Evolutionary conservation across 768 basidiomycete species (phyloP).

Genomic region (Macrolepiota fuliginosa): DNA sequence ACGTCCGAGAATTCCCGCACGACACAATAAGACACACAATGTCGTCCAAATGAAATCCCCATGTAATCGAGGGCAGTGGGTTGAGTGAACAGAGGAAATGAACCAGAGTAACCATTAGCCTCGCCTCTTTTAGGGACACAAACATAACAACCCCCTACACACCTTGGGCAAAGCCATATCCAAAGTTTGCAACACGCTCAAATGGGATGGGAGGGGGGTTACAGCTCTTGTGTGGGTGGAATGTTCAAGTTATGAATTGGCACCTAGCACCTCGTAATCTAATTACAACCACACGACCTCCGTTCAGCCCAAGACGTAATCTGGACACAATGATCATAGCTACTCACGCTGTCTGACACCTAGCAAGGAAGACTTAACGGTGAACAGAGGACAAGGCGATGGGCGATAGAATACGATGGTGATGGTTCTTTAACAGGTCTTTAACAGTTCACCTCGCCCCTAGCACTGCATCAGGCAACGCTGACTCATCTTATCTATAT

Average conservation of each 20-base stretch:
- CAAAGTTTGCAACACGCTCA: not conserved
- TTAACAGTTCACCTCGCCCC: not conserved
- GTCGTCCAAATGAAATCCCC: not conserved
- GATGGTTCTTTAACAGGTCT: not conserved
- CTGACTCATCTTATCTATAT: conserved; percentile 13
- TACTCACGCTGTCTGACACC: not conserved
- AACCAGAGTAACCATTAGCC: conserved; percentile 4
- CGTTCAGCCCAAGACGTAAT: not conserved
- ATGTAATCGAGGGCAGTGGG: not conserved
- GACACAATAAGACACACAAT: not conserved
- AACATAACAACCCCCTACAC: not conserved
- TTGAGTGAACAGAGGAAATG: not conserved
- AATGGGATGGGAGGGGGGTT: not conserved
- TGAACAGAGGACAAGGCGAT: not conserved
- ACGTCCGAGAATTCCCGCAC: not conserved
- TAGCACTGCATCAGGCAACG: conserved; percentile 5
- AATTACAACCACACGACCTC: not conserved
- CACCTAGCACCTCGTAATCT: not conserved
- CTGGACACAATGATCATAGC: not conserved
- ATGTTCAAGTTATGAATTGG: not conserved
- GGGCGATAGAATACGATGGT: not conserved
- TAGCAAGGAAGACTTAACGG: not conserved
- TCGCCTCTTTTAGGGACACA: not conserved
- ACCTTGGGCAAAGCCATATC: conserved; percentile 13
- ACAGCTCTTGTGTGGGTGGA: not conserved